phyloP scores from a whole-genome alignment of 2,329 filamentous ascomycete species.

The Xylaria sp. region DNA sequence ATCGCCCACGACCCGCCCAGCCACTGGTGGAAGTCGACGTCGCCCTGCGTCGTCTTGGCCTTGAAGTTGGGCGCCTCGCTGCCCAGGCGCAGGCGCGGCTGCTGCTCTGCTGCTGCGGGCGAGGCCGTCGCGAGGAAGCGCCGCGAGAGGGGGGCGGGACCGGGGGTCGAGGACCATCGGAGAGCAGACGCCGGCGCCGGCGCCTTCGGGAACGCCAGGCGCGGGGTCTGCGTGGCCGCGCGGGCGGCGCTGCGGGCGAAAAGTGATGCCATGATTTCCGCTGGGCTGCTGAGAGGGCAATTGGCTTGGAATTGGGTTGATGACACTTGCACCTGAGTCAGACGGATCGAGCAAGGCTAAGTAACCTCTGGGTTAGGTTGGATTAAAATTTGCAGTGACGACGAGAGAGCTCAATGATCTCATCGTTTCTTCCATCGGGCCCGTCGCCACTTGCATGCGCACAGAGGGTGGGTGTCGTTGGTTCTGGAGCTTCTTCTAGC shows the following conservation, averaged over 20 bases:
- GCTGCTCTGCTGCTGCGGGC: slow-evolving; percentile 6
- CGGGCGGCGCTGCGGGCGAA: slow-evolving; percentile 12
- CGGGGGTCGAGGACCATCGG: background rate
- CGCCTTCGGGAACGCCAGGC: slow-evolving; percentile 15
- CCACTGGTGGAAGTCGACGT: slow-evolving; percentile 73
- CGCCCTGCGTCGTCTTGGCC: slow-evolving; percentile 66
- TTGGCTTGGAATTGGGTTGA: background rate
- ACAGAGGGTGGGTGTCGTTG: too few species aligned
- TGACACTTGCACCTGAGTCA: background rate
- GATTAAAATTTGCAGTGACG: background rate
- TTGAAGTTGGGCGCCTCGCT: slow-evolving; percentile 66
- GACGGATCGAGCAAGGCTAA: background rate
- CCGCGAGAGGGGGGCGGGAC: background rate
- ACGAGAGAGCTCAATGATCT: background rate
- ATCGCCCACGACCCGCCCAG: slow-evolving; percentile 72
- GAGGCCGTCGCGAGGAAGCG: slow-evolving; percentile 9
- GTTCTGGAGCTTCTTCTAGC: too few species aligned
- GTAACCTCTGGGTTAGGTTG: background rate
- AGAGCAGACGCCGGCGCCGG: background rate
- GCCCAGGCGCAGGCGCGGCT: slow-evolving; percentile 21
- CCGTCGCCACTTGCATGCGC: too few species aligned
- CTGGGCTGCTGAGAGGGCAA: background rate
- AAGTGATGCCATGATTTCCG: slow-evolving; percentile 9
- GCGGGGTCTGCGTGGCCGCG: slow-evolving; percentile 9
- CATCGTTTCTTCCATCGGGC: background rate